Evolutionary conservation across 2,329 filamentous ascomycete genomes (phyloP), one percentile per base, ranked within the genome.

Genomic region (Furcasterigmium furcatum): DNA sequence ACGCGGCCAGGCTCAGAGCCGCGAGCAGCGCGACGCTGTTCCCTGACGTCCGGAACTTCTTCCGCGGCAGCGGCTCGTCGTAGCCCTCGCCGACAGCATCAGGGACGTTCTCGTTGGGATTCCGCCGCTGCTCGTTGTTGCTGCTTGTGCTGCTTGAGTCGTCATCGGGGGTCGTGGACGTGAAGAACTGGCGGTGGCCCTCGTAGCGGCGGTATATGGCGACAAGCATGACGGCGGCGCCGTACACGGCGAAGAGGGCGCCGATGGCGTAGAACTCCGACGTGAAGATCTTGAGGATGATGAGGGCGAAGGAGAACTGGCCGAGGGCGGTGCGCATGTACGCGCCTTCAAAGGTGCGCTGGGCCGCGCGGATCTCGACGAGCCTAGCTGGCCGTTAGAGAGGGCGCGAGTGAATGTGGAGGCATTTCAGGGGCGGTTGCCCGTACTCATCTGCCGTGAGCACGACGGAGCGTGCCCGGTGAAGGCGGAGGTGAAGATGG

Each of bases 261-360:
- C 94, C 94, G 52, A 96, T 96, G 55, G 87, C 84, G 69, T 97
- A 97, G 73, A 99, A 97, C 62, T 97, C 94, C 43, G 85, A 80
- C 9, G 91, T 96, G 72, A 99, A 97, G 66, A 99, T 95, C 71
- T 95, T 96, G 55, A 96, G 82, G 43, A 99, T 88, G 52, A 99
- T 85, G 41, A 99, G 83, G 18, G 92, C 85, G 66, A 99, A 97
- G 46, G 88, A 92, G 72, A 97, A 97, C 61, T 97, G 91, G 4
- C 88, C 89, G 18, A 99, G 81, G 3, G 92, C 91, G 1, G 94
- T 99, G 50, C 94, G 88, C 60, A 96, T 87, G 68, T 97, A 99
- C 19, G 94, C 94, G 19, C 94, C 94, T 68, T 99, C 94, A 58
- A 97, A 99, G 2, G 94, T 99, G 45, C 94, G 83, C 64, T 99